Conservation (phyloP, 306 rosid genomes). For the Corylus heterophylla region DNA sequence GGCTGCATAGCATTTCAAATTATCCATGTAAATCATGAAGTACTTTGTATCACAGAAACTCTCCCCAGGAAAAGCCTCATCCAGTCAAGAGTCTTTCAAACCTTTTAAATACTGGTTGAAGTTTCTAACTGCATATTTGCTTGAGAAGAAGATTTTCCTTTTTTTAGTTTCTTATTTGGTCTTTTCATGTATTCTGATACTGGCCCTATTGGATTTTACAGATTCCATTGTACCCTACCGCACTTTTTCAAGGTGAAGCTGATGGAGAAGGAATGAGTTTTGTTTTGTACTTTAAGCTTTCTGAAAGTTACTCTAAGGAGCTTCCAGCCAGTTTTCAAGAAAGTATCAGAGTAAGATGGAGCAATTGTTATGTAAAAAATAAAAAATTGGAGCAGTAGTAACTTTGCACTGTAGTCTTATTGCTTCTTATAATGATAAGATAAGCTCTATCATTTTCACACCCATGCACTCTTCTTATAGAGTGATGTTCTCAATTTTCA, state of each 20-base stretch:
- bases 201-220: conserved; percentile 37
- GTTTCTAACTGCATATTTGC: not conserved
- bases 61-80: not conserved
- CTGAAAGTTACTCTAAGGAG: conserved; percentile 73
- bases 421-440: not conserved
- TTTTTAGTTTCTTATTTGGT: not conserved
- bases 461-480: not conserved
- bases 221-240: conserved; percentile 83
- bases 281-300: conserved; percentile 90
- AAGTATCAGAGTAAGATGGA: conserved; percentile 72
- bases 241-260: conserved; percentile 88
- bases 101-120: not conserved
- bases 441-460: conserved; percentile 1
- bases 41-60: not conserved
- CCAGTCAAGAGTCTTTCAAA: not conserved
- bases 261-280: conserved; percentile 95
- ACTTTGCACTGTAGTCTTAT: not conserved
- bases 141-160: not conserved
- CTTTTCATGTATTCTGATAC: conserved; percentile 22
- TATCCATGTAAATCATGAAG: not conserved
- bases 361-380: not conserved
- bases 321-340: conserved; percentile 83
- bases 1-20: not conserved
- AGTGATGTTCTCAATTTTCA: not conserved
- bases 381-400: not conserved